A percentile compares a stretch with the other conserved stretches of the same genome.
These are phyloP conservation scores for Skeletonema tropicum DNA, from an alignment of 108 stramenopile genomes.

Conservation along the genomic window DNA sequence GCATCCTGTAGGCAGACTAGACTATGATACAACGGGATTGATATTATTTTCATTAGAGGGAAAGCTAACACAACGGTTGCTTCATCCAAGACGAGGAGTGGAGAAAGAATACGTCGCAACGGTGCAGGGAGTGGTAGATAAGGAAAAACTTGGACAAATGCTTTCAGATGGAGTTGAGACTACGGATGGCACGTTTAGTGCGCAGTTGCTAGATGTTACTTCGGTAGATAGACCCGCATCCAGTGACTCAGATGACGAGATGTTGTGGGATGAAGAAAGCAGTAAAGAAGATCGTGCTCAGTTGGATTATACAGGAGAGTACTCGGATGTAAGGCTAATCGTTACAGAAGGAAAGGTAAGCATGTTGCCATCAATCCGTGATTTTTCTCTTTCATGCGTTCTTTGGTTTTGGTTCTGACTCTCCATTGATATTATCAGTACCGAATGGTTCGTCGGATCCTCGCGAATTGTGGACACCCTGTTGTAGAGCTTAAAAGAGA, in stretches of 20 bases:
- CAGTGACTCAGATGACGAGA: constrained; percentile 10
- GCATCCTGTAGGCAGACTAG: constrained; percentile 88
- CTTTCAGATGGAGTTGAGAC: constrained; percentile 72
- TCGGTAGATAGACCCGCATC: constrained; percentile 33
- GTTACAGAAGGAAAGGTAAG: constrained; percentile 76
- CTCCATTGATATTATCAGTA: constrained; percentile 17
- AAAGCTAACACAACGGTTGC: constrained; percentile 72
- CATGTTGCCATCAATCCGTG: neutral
- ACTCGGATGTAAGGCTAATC: constrained; percentile 68
- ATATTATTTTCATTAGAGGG: constrained; percentile 79
- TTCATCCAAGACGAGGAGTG: constrained; percentile 76
- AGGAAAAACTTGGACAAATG: constrained; percentile 46
- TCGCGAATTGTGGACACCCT: constrained; percentile 81
- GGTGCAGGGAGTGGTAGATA: constrained; percentile 67
- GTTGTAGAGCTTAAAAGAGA: constrained; percentile 76
- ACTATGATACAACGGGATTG: constrained; percentile 87
- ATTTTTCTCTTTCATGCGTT: too few relatives aligned
- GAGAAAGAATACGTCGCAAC: constrained; percentile 85
- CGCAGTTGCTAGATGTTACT: constrained; percentile 52
- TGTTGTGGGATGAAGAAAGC: constrained; percentile 23
- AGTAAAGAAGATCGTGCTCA: constrained; percentile 41
- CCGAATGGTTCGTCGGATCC: constrained; percentile 84
- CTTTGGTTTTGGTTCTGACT: neutral
- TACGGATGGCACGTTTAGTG: constrained; percentile 63
- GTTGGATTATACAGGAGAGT: constrained; percentile 47